Evolutionary conservation across 352 stramenopile species (phyloP), one percentile per base, ranked within the genome.

Genomic region (Thalassiosira ordinaria): DNA sequence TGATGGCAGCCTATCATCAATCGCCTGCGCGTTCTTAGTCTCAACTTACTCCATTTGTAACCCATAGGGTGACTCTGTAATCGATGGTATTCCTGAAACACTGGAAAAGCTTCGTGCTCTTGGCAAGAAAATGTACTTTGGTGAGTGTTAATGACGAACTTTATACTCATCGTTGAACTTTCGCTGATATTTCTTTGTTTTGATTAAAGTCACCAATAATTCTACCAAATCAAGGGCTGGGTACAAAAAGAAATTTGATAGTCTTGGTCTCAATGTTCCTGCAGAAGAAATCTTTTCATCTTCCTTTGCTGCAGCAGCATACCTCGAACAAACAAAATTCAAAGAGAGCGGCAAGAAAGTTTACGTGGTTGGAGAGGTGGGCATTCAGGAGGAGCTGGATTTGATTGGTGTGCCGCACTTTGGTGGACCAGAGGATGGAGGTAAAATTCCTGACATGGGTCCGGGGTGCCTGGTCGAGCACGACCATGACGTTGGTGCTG

Each of bases 171-270:
- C n/a, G n/a, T n/a, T n/a, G n/a, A n/a, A n/a, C n/a, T n/a, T n/a
- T n/a, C n/a, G n/a, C n/a, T n/a, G n/a, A n/a, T n/a, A n/a, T n/a
- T n/a, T n/a, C n/a, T n/a, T n/a, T n/a, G n/a, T n/a, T n/a, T n/a
- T n/a, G n/a, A n/a, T n/a, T n/a, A n/a, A n/a, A n/a, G n/a, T 97
- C 8, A 97, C 95, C 35, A 97, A 97, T 86, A 97, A 97, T 73
- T 95, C 91, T 2, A 97, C 95, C 22, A 97, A 97, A 87, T 93
- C 81, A 51, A 89, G 94, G 29, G 89, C 88, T 35, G 76, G 87
- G 27, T 94, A 94, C 74, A 93, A 95, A 69, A 92, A 94, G 61
- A 97, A 97, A 78, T 97, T 95, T 82, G 88, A 95, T 55, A 72
- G 51, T 14, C 70, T 95, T 8, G 90, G 89, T 31, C 83, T 95